Conservation (phyloP, 805 yeast species). For the Candida michaelii region DNA sequence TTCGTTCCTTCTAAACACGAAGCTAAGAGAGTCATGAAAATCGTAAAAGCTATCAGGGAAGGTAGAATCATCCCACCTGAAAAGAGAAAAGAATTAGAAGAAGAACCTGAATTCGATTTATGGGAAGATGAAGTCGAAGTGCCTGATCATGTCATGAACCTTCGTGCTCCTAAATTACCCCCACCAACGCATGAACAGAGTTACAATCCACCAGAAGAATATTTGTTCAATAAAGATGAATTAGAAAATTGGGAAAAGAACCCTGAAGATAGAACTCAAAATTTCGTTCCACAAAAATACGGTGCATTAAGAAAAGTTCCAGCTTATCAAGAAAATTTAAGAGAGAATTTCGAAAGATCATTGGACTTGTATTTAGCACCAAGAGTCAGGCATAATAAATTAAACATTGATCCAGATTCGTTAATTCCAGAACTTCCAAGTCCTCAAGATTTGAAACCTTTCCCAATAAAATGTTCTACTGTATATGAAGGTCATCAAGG, state of each 20-base stretch:
- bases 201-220: constrained; percentile 97
- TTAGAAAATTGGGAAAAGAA: constrained; percentile 69
- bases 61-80: constrained; percentile 86
- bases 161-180: constrained; percentile 91
- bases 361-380: constrained; percentile 95
- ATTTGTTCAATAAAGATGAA: constrained; percentile 78
- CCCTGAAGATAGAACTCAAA: constrained; percentile 74
- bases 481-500: constrained; percentile 80
- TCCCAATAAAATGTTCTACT: constrained; percentile 90
- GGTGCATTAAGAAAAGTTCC: constrained; percentile 87
- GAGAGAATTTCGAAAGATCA: constrained; percentile 93
- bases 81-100: constrained; percentile 49
- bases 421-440: constrained; percentile 95
- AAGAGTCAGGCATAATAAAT: constrained; percentile 85
- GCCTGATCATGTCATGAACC: constrained; percentile 80
- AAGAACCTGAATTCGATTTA: constrained; percentile 63
- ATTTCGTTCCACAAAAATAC: constrained; percentile 80
- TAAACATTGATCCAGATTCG: constrained; percentile 94
- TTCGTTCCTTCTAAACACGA: constrained; percentile 96
- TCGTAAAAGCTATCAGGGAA: constrained; percentile 93
- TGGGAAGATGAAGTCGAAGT: constrained; percentile 66
- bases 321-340: constrained; percentile 79
- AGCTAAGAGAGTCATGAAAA: constrained; percentile 94
- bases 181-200: constrained; percentile 97
- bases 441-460: constrained; percentile 94